A percentile compares a stretch with the other conserved stretches of the same genome.
These are phyloP conservation scores for Hydnomerulius pinastri DNA, from an alignment of 768 basidiomycete species.

Conservation along the genomic window DNA sequence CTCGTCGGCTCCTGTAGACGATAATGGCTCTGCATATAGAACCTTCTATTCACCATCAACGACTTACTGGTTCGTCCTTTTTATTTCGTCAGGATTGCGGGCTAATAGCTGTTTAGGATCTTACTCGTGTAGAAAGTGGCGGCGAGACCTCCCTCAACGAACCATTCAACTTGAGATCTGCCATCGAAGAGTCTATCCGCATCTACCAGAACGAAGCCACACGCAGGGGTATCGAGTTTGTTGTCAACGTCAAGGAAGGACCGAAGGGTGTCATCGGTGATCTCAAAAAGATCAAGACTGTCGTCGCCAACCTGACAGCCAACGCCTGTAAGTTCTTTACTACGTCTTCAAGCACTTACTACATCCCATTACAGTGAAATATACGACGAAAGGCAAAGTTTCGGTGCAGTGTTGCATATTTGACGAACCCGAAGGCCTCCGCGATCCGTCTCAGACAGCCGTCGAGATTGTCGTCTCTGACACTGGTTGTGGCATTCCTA, in stretches of 20 bases:
- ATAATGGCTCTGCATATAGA: slow-evolving; percentile 35
- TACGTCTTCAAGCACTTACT: background rate
- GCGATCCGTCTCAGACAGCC: slow-evolving; percentile 46
- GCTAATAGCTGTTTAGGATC: background rate
- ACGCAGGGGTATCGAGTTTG: slow-evolving; percentile 60
- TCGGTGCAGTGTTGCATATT: slow-evolving; percentile 56
- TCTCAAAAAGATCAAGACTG: slow-evolving; percentile 69
- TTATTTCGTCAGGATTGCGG: slow-evolving; percentile 30
- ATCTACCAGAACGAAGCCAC: slow-evolving; percentile 68
- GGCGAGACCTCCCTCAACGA: slow-evolving; percentile 76
- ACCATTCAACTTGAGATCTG: slow-evolving; percentile 64
- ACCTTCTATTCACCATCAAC: slow-evolving; percentile 80
- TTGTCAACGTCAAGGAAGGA: slow-evolving; percentile 52
- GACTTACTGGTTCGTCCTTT: slow-evolving; percentile 57
- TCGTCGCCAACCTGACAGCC: slow-evolving; percentile 76
- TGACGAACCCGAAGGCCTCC: slow-evolving; percentile 53
- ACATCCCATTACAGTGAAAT: slow-evolving; percentile 58
- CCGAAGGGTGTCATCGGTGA: slow-evolving; percentile 72
- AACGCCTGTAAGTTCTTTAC: slow-evolving; percentile 72
- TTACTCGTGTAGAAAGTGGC: slow-evolving; percentile 71
- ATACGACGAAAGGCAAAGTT: slow-evolving; percentile 62
- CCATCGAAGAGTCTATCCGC: slow-evolving; percentile 61
- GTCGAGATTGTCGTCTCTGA: slow-evolving; percentile 74
- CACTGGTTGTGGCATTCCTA: slow-evolving; percentile 71
- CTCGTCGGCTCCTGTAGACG: background rate